Conservation (phyloP, 2,329 filamentous ascomycete species). For the Sporothrix mexicana region DNA sequence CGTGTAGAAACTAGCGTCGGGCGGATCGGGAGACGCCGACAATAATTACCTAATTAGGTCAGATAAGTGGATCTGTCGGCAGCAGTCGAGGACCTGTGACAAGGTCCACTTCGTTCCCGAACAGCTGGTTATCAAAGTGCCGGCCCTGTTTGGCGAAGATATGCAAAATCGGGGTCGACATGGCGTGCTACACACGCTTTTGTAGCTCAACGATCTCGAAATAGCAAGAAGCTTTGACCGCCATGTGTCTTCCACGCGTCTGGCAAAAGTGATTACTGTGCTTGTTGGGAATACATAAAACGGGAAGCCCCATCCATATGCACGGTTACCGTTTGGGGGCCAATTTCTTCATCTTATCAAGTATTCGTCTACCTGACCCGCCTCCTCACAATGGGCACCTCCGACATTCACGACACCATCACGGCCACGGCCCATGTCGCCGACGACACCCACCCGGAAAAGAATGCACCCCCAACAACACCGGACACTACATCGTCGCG, state of each 20-base stretch:
- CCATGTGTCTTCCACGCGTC: no score
- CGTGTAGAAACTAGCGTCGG: background rate
- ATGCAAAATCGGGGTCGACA: conserved; percentile 1
- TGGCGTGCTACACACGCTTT: background rate
- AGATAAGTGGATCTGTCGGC: background rate
- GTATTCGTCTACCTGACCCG: background rate
- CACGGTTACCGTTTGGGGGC: background rate
- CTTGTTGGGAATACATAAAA: no score
- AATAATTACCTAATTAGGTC: background rate
- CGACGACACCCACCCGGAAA: conserved; percentile 6
- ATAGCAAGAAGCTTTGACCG: no score
- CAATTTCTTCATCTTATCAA: background rate
- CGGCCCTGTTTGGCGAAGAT: background rate
- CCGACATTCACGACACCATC: background rate
- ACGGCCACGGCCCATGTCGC: background rate
- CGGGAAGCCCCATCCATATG: background rate
- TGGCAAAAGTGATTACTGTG: no score
- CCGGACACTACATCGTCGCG: background rate
- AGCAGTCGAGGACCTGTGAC: background rate
- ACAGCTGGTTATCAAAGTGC: conserved; percentile 1
- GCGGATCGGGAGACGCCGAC: background rate
- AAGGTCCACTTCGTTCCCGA: background rate
- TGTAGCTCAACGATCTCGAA: background rate
- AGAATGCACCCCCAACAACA: background rate
- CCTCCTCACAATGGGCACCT: background rate